Base-by-base conservation (phyloP, 2,329 filamentous ascomycete genomes). In the Pseudocercospora macadamiae region DNA sequence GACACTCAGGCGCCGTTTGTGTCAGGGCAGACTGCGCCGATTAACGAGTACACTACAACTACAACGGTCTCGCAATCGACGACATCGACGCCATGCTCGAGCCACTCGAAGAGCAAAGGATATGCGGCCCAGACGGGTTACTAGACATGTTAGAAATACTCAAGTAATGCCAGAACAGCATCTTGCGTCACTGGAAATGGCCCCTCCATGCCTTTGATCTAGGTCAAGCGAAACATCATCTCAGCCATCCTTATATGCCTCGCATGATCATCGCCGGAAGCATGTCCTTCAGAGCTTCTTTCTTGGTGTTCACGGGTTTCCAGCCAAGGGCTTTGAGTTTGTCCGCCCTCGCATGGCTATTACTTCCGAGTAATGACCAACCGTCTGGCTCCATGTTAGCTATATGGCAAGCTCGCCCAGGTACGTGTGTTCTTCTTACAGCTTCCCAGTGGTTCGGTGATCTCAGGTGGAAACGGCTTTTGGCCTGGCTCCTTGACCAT, bases 41-140 rank as follows among this genome's bases (percentile, higher is more conserved):
- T 66, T 37, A 61, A 63, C 16, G 64, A 66, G 51, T 63, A 62
- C 26, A 63, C 62, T 26, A 64, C 57, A 4, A 64, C 60, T 1
- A 64, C 64, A 4, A 60, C 56, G 26, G 44, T 60, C 14, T 56
- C 54, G 32, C 19, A 21, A n/a, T 30, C 28, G 2, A 21, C 21
- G 39, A 55, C 52, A 2, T 26, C 37, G 16, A 23, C 8, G 18
- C 42, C 42, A 21, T 45, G 42, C 42, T 45, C 42, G 42, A 45
- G 21, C n/a, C 23, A 18, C 5, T 26, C 42, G 6, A 45, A 8
- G 12, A 45, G 42, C 18, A 4, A 25, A 12, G 42, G 42, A 25
- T 45, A 45, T 9, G 25, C 52, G 14, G 34, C 16, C 8, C 44
- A 42, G 19, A 36, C 53, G n/a, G 26, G 44, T n/a, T 49, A 48